A percentile compares a stretch with the other conserved stretches of the same genome.
These are phyloP conservation scores for Cymodocea nodosa DNA, from an alignment of 116 monocot genomes.

Conservation along the genomic window DNA sequence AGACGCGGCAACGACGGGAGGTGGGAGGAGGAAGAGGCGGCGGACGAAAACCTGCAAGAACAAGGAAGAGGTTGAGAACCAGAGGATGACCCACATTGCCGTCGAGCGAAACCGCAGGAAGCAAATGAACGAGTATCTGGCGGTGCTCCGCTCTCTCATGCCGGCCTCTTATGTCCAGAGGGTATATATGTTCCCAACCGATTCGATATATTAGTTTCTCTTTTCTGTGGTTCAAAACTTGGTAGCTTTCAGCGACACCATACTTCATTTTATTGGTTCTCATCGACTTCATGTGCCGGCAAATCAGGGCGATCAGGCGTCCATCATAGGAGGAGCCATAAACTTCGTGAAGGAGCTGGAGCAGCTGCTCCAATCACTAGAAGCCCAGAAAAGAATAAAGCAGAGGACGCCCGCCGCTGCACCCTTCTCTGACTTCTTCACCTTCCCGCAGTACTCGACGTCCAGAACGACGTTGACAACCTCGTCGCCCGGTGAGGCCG, in stretches of 20 bases:
- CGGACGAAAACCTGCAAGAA: slow-evolving; percentile 38
- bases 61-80: slow-evolving; percentile 56
- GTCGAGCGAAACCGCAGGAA: slow-evolving; percentile 74
- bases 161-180: slow-evolving; percentile 58
- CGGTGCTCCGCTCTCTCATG: slow-evolving; percentile 54
- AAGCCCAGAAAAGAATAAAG: slow-evolving; percentile 29
- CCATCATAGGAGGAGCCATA: slow-evolving; percentile 22
- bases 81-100: slow-evolving; percentile 74
- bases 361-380: slow-evolving; percentile 40
- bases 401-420: background rate
- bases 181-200: slow-evolving; percentile 9
- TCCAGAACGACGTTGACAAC: background rate
- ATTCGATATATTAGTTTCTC: too few relatives aligned
- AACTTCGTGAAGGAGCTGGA: slow-evolving; percentile 48
- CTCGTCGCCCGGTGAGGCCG: background rate
- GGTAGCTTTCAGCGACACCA: background rate
- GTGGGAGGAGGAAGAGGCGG: slow-evolving; percentile 25
- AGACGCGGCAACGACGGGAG: background rate
- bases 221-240: too few relatives aligned
- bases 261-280: background rate
- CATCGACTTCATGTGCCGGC: background rate
- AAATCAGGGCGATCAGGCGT: slow-evolving; percentile 25
- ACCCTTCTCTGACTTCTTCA: slow-evolving; percentile 36
- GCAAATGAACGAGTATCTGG: slow-evolving; percentile 70
- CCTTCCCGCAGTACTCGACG: slow-evolving; percentile 46